Conservation (phyloP, 306 rosid genomes). For the Amphicarpaea edgeworthii region DNA sequence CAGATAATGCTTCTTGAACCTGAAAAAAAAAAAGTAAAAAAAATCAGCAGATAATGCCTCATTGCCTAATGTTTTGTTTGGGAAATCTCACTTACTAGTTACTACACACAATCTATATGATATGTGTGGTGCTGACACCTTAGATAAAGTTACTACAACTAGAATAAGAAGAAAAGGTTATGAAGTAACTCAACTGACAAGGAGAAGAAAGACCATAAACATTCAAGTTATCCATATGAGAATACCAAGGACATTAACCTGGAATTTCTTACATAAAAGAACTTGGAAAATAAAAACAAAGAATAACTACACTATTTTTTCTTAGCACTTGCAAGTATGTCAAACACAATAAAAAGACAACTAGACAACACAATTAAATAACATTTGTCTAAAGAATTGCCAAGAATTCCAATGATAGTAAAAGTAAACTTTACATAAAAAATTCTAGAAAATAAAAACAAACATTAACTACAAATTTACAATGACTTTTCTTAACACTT, state of each 20-base stretch:
- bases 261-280: background rate
- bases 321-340: background rate
- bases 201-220: background rate
- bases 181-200: background rate
- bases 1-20: constrained; percentile 68
- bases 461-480: no score
- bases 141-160: background rate
- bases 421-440: no score
- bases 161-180: background rate
- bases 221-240: background rate
- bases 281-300: background rate
- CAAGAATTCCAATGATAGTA: no score
- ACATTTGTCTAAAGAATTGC: no score
- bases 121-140: background rate
- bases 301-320: background rate
- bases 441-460: background rate
- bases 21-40: constrained; percentile 52
- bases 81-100: background rate
- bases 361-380: background rate
- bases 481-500: no score
- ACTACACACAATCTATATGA: background rate
- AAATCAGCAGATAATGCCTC: no score
- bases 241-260: background rate
- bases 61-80: constrained; percentile 12
- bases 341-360: background rate